These are phyloP conservation scores for Phlyctochytrium arcticum DNA, from an alignment of 192 early-diverging fungal species.

Conservation along the genomic window DNA sequence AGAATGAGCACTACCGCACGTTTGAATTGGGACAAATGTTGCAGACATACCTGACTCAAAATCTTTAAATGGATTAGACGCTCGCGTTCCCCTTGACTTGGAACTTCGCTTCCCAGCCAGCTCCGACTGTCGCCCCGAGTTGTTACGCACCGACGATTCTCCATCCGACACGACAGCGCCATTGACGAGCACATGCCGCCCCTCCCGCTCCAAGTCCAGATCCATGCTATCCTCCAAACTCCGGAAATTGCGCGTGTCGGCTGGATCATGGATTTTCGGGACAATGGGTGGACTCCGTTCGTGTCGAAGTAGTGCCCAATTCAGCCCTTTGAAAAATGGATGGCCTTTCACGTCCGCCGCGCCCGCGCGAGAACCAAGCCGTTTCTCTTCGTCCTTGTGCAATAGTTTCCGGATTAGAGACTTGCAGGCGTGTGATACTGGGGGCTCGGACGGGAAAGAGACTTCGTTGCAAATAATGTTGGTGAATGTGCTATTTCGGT, in stretches of 20 bases:
- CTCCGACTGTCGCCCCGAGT: background rate
- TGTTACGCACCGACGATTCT: no score
- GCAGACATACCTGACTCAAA: constrained; percentile 25
- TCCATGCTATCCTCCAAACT: constrained; percentile 59
- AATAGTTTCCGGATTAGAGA: constrained; percentile 78
- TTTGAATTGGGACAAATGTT: background rate
- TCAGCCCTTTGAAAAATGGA: constrained; percentile 82
- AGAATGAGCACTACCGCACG: no score
- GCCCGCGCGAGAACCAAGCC: constrained; percentile 84
- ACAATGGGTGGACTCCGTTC: constrained; percentile 76
- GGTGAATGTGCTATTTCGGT: constrained; percentile 82
- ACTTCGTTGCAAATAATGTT: constrained; percentile 82
- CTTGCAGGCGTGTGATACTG: constrained; percentile 60
- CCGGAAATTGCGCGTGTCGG: constrained; percentile 68
- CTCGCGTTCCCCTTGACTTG: background rate
- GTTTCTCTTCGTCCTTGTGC: constrained; percentile 82
- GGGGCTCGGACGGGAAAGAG: constrained; percentile 59
- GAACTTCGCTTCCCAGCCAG: no score
- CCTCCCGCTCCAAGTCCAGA: constrained; percentile 65
- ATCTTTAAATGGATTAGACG: constrained; percentile 20
- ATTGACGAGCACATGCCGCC: background rate
- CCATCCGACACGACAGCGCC: no score
- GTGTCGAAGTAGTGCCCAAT: constrained; percentile 91
- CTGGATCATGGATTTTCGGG: constrained; percentile 38
- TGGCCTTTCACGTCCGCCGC: constrained; percentile 93